These are phyloP conservation scores for Rhizopus arrhizus DNA, from an alignment of 371 early-diverging fungal genomes.

Conservation along the genomic window DNA sequence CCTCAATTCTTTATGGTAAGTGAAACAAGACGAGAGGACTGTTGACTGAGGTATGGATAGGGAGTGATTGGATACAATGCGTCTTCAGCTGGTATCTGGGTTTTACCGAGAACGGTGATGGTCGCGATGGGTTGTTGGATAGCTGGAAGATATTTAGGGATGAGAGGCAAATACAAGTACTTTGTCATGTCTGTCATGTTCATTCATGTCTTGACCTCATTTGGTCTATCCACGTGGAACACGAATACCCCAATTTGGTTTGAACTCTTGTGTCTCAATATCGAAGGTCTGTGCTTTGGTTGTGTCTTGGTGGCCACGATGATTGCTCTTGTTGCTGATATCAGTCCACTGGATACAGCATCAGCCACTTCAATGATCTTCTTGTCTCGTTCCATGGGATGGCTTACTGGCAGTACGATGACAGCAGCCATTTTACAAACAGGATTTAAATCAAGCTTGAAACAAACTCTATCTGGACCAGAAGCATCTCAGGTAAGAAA, in stretches of 20 bases:
- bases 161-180: slow-evolving; percentile 32
- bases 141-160: slow-evolving; percentile 34
- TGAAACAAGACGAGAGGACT: background rate
- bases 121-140: slow-evolving; percentile 40
- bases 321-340: slow-evolving; percentile 50
- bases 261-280: slow-evolving; percentile 28
- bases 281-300: slow-evolving; percentile 51
- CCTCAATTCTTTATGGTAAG: slow-evolving; percentile 50
- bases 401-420: slow-evolving; percentile 42
- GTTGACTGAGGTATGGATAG: slow-evolving; percentile 9
- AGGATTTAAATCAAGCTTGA: slow-evolving; percentile 33
- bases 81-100: slow-evolving; percentile 46
- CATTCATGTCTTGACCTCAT: slow-evolving; percentile 11
- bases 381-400: slow-evolving; percentile 51
- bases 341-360: slow-evolving; percentile 42
- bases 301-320: slow-evolving; percentile 46
- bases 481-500: slow-evolving; percentile 31
- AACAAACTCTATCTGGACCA: slow-evolving; percentile 32
- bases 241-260: slow-evolving; percentile 13
- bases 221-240: slow-evolving; percentile 18
- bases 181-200: slow-evolving; percentile 25
- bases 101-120: slow-evolving; percentile 35
- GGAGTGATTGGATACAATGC: slow-evolving; percentile 44
- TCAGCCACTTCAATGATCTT: slow-evolving; percentile 54
- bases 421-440: slow-evolving; percentile 50